phyloP scores from a whole-genome alignment of 2,329 filamentous ascomycete genomes.

The Pestalotiopsis sp. region DNA sequence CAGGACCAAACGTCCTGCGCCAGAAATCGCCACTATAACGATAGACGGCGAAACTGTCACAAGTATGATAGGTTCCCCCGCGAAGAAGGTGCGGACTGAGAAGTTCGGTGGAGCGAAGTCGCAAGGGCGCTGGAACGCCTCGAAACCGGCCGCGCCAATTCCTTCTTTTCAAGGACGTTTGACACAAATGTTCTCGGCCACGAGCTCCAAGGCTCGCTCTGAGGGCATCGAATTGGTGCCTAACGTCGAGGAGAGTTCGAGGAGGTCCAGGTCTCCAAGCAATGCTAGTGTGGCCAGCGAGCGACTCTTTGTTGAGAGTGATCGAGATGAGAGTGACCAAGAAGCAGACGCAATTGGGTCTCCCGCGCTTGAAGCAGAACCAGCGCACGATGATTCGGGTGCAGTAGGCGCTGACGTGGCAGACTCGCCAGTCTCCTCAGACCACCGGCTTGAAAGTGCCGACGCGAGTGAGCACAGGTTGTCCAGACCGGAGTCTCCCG shows the following conservation, averaged over 20 bases:
- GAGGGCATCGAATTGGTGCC: constrained; percentile 18
- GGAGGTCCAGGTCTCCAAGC: constrained; percentile 7
- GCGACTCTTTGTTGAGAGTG: constrained; percentile 5
- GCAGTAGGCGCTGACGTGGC: not conserved
- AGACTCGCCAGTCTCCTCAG: not conserved
- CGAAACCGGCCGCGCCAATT: constrained; percentile 27
- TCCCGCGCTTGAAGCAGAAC: not conserved
- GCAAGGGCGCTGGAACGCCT: constrained; percentile 31
- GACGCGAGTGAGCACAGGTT: constrained; percentile 18
- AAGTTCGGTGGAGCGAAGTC: constrained; percentile 33
- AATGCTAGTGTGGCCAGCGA: constrained; percentile 2
- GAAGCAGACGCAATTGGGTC: not conserved
- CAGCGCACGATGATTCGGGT: constrained; percentile 19
- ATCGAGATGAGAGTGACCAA: not conserved
- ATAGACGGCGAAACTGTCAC: constrained; percentile 71
- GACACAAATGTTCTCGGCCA: constrained; percentile 47
- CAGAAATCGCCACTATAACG: constrained; percentile 74
- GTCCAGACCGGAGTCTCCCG: constrained; percentile 4
- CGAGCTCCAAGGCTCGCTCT: constrained; percentile 17
- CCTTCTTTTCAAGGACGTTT: constrained; percentile 48
- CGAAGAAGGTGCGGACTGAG: constrained; percentile 48
- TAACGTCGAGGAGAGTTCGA: constrained; percentile 17
- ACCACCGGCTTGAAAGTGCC: constrained; percentile 33
- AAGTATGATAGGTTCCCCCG: constrained; percentile 63
- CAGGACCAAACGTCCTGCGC: constrained; percentile 57